These are phyloP conservation scores for Lophium mytilinum DNA, from an alignment of 495 filamentous ascomycete species.

Conservation along the genomic window DNA sequence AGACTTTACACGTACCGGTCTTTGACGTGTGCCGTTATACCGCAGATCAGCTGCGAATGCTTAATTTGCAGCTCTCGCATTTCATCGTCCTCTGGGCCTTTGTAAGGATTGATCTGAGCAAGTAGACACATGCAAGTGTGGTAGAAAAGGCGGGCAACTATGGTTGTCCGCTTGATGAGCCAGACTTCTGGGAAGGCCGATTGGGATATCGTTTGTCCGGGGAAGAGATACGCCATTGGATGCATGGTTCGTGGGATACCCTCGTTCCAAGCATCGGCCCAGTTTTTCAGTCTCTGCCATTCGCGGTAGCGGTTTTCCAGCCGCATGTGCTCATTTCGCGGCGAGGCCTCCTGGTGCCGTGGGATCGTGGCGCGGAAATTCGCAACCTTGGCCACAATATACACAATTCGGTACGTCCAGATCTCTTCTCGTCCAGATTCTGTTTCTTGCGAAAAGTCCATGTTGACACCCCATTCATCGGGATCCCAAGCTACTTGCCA, in stretches of 20 bases:
- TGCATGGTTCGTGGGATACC: slow-evolving; percentile 77
- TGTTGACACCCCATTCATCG: slow-evolving; percentile 83
- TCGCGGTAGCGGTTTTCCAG: slow-evolving; percentile 59
- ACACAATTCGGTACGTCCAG: slow-evolving; percentile 89
- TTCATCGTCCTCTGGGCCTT: slow-evolving; percentile 48
- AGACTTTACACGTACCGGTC: slow-evolving; percentile 46
- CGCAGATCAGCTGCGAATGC: slow-evolving; percentile 77
- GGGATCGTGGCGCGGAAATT: slow-evolving; percentile 70
- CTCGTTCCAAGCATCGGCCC: slow-evolving; percentile 76
- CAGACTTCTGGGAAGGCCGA: slow-evolving; percentile 84
- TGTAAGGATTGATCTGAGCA: slow-evolving; percentile 66
- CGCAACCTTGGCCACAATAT: slow-evolving; percentile 78
- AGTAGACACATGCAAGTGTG: slow-evolving; percentile 76
- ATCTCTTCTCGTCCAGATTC: slow-evolving; percentile 59
- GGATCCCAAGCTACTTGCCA: slow-evolving; percentile 88
- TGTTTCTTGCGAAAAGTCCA: slow-evolving; percentile 55
- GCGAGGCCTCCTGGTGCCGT: slow-evolving; percentile 49
- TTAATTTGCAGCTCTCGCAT: slow-evolving; percentile 59
- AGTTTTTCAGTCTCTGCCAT: slow-evolving; percentile 64
- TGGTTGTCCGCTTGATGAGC: slow-evolving; percentile 73
- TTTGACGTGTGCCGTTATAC: slow-evolving; percentile 76
- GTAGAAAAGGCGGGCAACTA: slow-evolving; percentile 83
- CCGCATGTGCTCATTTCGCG: slow-evolving; percentile 53
- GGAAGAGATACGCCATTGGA: slow-evolving; percentile 67
- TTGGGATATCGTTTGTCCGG: slow-evolving; percentile 56